Conservation (phyloP, 331 rosid species). For the Malus hybrid region DNA sequence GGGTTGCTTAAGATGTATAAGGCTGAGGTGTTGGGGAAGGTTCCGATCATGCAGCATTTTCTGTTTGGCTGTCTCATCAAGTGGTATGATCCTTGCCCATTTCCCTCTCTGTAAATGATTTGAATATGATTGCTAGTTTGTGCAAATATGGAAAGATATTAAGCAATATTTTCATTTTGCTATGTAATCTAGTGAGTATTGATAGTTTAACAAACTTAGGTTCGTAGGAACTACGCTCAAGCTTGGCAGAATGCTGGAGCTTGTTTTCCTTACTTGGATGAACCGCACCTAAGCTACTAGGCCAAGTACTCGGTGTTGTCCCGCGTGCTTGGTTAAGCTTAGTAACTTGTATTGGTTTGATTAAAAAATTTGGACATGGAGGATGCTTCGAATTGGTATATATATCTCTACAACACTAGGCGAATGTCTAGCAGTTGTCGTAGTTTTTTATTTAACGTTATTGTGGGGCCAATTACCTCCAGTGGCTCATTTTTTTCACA, state of each 20-base stretch:
- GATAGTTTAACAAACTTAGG: not conserved
- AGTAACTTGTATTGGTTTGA: not conserved
- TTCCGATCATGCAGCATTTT: constrained; percentile 98
- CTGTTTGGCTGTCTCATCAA: constrained; percentile 73
- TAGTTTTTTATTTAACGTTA: not conserved
- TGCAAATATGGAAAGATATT: not conserved
- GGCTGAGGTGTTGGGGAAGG: constrained; percentile 95
- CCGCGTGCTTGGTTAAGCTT: not conserved
- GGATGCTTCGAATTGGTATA: not conserved
- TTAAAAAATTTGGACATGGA: not conserved
- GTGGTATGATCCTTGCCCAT: constrained; percentile 31
- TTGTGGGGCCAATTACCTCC: not conserved
- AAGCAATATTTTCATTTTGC: not conserved
- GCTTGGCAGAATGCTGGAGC: not conserved
- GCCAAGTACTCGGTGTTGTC: not conserved
- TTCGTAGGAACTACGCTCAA: not conserved
- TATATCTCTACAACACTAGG: not conserved
- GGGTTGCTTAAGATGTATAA: constrained; percentile 96
- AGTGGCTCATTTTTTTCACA: not conserved
- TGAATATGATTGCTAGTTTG: not conserved
- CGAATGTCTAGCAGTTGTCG: not conserved
- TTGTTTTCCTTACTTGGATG: not conserved
- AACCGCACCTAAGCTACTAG: not conserved
- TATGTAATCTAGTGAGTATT: not conserved
- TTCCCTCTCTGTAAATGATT: not conserved